Evolutionary conservation across 2,329 filamentous ascomycete species (phyloP).

Genomic region (Venturia aucupariae): DNA sequence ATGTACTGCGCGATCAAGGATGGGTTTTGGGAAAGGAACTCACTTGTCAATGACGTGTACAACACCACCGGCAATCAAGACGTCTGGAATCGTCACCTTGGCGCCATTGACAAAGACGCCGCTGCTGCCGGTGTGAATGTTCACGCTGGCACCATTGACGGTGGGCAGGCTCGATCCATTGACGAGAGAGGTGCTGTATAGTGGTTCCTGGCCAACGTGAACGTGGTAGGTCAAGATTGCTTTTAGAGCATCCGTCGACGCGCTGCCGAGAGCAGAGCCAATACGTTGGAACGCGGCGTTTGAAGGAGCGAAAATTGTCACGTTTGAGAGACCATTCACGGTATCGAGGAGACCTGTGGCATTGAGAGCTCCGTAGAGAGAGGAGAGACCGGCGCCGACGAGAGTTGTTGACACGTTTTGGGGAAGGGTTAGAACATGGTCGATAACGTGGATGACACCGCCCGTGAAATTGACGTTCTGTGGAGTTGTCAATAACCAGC

Average conservation of each 20-base stretch:
- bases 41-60: slow-evolving; percentile 39
- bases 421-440: slow-evolving; percentile 35
- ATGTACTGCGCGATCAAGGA: too few relatives aligned
- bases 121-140: slow-evolving; percentile 29
- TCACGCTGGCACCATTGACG: slow-evolving; percentile 30
- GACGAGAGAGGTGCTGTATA: slow-evolving; percentile 40
- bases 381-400: slow-evolving; percentile 2
- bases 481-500: too few relatives aligned
- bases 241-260: slow-evolving; percentile 37
- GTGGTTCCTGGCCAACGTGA: slow-evolving; percentile 37
- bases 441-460: slow-evolving; percentile 40
- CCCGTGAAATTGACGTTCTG: slow-evolving; percentile 36
- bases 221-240: slow-evolving; percentile 52
- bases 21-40: slow-evolving; percentile 27
- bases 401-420: background rate
- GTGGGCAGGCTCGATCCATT: slow-evolving; percentile 33
- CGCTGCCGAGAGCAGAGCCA: slow-evolving; percentile 25
- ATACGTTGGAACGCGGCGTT: slow-evolving; percentile 13
- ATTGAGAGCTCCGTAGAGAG: slow-evolving; percentile 10
- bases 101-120: slow-evolving; percentile 37
- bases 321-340: slow-evolving; percentile 11
- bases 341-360: slow-evolving; percentile 4
- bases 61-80: slow-evolving; percentile 38
- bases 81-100: slow-evolving; percentile 31
- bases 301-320: slow-evolving; percentile 15